Conservation (phyloP, 2,329 filamentous ascomycete species). For the Claviceps spartinae region DNA sequence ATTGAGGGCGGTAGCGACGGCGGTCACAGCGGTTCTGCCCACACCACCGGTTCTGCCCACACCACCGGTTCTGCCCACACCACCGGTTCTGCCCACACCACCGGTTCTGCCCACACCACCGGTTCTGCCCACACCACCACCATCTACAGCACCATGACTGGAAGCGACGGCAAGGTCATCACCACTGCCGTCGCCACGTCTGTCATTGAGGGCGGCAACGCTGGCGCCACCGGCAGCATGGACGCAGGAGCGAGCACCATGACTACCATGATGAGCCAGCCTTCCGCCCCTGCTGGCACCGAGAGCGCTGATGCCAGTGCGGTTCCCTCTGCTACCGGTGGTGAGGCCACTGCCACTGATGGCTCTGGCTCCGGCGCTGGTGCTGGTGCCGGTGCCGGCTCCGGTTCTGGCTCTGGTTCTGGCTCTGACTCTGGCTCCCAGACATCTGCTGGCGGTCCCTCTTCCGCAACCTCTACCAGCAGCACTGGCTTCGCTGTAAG, state of each 20-base stretch:
- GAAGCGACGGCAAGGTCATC: constrained; percentile 18
- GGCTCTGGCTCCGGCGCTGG: no score
- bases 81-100: no score
- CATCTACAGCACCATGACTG: constrained; percentile 21
- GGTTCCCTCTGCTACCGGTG: constrained; percentile 6
- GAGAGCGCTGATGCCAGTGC: background rate
- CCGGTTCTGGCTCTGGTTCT: constrained; percentile 2
- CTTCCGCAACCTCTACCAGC: constrained; percentile 8
- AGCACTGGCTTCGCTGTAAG: constrained; percentile 17
- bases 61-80: no score
- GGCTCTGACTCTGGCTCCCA: background rate
- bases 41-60: no score
- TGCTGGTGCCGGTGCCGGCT: no score
- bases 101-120: no score
- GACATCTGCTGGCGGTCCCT: background rate
- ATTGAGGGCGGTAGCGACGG: constrained; percentile 11
- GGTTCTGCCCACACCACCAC: constrained; percentile 17
- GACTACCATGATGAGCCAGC: constrained; percentile 12
- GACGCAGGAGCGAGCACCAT: constrained; percentile 15
- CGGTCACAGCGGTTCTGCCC: constrained; percentile 2
- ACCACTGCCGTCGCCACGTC: constrained; percentile 8
- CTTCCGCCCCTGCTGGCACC: background rate
- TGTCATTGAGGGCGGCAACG: background rate
- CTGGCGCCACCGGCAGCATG: constrained; percentile 8
- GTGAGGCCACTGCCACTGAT: constrained; percentile 7